Evolutionary conservation across 129 eudicot genomes (phyloP).

Genomic region (Escallonia herrerae): DNA sequence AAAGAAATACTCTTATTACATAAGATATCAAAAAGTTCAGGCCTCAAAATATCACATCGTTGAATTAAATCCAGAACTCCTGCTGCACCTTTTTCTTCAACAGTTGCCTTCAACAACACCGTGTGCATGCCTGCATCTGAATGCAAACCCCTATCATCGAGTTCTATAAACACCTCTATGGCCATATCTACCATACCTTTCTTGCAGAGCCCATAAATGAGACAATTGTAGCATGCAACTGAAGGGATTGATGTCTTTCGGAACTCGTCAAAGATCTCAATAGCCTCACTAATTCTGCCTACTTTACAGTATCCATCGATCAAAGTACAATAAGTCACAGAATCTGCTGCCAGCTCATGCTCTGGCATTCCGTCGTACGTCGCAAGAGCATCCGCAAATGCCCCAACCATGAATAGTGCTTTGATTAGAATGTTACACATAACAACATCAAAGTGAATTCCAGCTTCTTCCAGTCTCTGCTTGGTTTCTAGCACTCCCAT

Average conservation of each 20-base stretch:
- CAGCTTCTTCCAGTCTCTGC: conserved; percentile 46
- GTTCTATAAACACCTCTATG: conserved; percentile 54
- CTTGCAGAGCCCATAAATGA: conserved; percentile 49
- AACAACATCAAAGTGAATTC: conserved; percentile 47
- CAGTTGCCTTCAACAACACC: conserved; percentile 31
- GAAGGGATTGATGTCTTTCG: conserved; percentile 41
- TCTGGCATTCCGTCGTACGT: conserved; percentile 45
- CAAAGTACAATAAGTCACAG: conserved; percentile 51
- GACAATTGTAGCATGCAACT: conserved; percentile 46
- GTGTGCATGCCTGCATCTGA: conserved; percentile 26
- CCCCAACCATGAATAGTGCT: conserved; percentile 51
- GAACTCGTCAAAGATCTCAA: conserved; percentile 61
- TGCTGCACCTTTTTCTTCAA: conserved; percentile 27
- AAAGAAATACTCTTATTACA: conserved; percentile 50
- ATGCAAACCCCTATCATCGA: conserved; percentile 38
- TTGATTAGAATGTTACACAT: conserved; percentile 64
- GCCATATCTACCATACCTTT: conserved; percentile 57
- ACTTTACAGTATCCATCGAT: conserved; percentile 63
- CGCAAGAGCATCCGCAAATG: conserved; percentile 47
- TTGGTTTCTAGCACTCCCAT: conserved; percentile 47
- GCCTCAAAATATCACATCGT: conserved; percentile 16
- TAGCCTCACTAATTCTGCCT: conserved; percentile 63
- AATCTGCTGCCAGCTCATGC: conserved; percentile 41
- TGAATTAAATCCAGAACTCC: conserved; percentile 37
- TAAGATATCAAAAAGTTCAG: conserved; percentile 25